phyloP scores from a whole-genome alignment of 2,329 filamentous ascomycete genomes.

The Diatrype stigma region DNA sequence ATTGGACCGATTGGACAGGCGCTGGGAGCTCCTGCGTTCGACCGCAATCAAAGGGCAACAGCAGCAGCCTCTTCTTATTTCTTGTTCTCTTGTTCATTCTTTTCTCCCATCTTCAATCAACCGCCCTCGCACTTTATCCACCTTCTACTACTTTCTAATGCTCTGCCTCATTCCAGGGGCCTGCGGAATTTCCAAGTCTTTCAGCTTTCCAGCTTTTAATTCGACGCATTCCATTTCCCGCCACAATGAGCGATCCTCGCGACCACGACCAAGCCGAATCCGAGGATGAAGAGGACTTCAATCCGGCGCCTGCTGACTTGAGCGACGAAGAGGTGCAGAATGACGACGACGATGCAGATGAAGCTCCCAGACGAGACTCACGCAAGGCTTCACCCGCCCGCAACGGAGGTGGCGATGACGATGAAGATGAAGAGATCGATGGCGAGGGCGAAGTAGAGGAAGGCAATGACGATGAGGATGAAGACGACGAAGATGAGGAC shows the following conservation, averaged over 20 bases:
- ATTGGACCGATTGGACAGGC: no score
- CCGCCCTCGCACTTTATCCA: no score
- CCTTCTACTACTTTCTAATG: no score
- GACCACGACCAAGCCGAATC: slow-evolving; percentile 51
- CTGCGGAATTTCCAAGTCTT: no score
- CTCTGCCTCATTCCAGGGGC: no score
- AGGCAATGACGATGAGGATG: slow-evolving; percentile 43
- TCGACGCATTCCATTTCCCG: no score
- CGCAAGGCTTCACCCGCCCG: slow-evolving; percentile 19
- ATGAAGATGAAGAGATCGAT: slow-evolving; percentile 42
- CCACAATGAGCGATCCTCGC: slow-evolving; percentile 44
- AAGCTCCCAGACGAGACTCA: slow-evolving; percentile 15
- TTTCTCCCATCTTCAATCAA: no score
- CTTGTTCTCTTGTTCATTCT: no score
- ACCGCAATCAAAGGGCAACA: no score
- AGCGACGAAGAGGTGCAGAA: slow-evolving; percentile 65
- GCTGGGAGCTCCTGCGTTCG: no score
- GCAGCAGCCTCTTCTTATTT: no score
- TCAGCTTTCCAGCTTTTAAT: no score
- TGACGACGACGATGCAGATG: slow-evolving; percentile 24
- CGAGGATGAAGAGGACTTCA: slow-evolving; percentile 85
- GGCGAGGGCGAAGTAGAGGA: slow-evolving; percentile 38
- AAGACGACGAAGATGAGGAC: slow-evolving; percentile 58
- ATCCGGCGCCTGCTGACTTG: slow-evolving; percentile 68
- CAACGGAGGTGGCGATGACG: slow-evolving; percentile 33